These are phyloP conservation scores for Toxoplasma gondii DNA, from an alignment of 169 alveolate species.

Conservation along the genomic window DNA sequence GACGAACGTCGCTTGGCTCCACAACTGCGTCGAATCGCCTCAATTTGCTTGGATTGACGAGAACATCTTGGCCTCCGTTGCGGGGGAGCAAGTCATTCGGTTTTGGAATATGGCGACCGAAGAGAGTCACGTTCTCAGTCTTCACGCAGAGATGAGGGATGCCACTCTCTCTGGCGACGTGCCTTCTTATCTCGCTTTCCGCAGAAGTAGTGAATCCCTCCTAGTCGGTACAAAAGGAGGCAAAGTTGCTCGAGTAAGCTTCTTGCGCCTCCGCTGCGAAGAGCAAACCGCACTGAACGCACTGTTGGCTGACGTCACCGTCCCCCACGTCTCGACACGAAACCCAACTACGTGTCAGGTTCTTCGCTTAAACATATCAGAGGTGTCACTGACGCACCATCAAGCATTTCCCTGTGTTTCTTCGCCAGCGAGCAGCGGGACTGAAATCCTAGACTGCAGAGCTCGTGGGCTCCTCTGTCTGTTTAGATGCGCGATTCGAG, in stretches of 20 bases:
- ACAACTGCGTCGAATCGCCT: neutral
- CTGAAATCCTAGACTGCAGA: too few relatives aligned
- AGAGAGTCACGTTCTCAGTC: neutral
- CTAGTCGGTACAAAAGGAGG: neutral
- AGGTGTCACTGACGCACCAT: too few relatives aligned
- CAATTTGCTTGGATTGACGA: neutral
- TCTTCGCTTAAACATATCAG: too few relatives aligned
- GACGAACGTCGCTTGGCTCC: neutral
- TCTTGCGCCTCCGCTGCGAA: neutral
- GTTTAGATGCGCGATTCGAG: too few relatives aligned
- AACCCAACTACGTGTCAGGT: too few relatives aligned
- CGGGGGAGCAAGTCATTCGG: neutral
- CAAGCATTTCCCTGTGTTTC: too few relatives aligned
- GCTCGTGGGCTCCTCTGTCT: too few relatives aligned
- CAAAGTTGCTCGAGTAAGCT: neutral
- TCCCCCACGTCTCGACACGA: neutral
- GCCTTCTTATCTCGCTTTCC: neutral
- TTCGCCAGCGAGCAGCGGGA: too few relatives aligned
- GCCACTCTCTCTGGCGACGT: neutral
- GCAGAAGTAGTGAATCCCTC: neutral
- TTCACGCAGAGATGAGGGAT: neutral
- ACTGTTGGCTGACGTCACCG: neutral
- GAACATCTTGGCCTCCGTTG: neutral
- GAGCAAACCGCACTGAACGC: neutral
- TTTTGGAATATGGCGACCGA: constrained; percentile 9